Evolutionary conservation across 2,329 filamentous ascomycete species (phyloP), one percentile per base, ranked within the genome.

Genomic region (Aspergillus texensis): DNA sequence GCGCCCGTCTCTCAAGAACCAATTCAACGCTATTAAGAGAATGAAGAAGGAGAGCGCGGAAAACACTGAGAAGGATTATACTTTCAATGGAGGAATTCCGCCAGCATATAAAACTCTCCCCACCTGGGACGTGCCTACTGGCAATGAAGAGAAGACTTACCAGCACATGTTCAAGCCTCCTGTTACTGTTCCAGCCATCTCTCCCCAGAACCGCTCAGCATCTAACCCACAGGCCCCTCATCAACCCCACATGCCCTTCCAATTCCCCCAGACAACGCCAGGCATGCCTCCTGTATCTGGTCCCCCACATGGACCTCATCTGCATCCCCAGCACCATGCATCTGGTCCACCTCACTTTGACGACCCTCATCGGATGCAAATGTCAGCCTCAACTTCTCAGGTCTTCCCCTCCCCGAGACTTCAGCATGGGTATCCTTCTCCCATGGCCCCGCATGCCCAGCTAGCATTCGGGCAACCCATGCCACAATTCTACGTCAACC

Each of bases 341-440:
- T 86, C 87, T 58, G 84, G 85, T 19, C 85, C 87, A 3, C 91
- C 89, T 68, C 92, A 89, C 71, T 89, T 88, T 63, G 88, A 89
- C 69, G 94, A 96, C 69, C 91, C 93, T 63, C 92, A 94, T 73
- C 88, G 93, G 58, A 96, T 97, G 91, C 86, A 88, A 69, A 91
- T 95, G 80, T 92, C 91, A 62, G 91, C 89, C 8, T 93, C 90
- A 68, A 93, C 91, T 28, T 89, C 89, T 4, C 93, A 94, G 71
- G 92, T 93, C 3, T 95, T 93, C 76, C 90, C 92, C 10, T 97
- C 94, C 19, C 93, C 94, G 56, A 88, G 93, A 57, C 86, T 93
- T 70, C 86, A 88, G 58, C 90, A 89, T 67, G 86, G 86, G 3
- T 94, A 93, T 69, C 86, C 87, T 24, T 86, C 86, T 2, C 85